Percentiles rank a stretch among this genome's conserved stretches.
Evolutionary conservation across 805 yeast species (phyloP).

Genomic region (Pichia nakasei): DNA sequence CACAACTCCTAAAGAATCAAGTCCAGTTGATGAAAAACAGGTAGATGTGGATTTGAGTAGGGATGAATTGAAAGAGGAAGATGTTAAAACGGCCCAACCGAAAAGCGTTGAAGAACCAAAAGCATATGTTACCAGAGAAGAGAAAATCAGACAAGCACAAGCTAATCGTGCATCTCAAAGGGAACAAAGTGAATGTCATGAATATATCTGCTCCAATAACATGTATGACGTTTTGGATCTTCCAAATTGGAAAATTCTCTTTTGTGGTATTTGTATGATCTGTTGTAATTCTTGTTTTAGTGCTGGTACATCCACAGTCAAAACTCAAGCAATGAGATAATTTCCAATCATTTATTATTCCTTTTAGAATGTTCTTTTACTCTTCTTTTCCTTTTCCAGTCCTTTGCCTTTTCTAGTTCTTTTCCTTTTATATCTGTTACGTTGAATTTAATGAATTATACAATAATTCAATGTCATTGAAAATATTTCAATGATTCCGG

Average conservation of each 20-base stretch:
- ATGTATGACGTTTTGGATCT: conserved; percentile 11
- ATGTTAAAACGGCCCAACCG: conserved; percentile 7
- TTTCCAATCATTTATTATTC: not conserved
- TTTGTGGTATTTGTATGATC: not conserved
- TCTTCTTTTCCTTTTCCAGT: too few species aligned
- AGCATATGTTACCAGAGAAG: conserved; percentile 5
- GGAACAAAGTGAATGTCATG: conserved; percentile 24
- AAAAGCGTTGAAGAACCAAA: conserved; percentile 4
- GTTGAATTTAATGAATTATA: not conserved
- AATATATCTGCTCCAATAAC: conserved; percentile 17
- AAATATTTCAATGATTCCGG: conserved; percentile 10
- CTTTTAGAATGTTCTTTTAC: too few species aligned
- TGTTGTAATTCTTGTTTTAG: conserved; percentile 7
- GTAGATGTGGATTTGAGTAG: not conserved
- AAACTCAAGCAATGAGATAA: conserved; percentile 1
- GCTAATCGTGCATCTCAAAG: conserved; percentile 16
- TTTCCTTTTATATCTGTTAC: too few species aligned
- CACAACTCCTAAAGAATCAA: not conserved
- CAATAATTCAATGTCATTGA: not conserved
- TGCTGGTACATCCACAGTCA: conserved; percentile 5
- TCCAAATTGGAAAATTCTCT: conserved; percentile 1
- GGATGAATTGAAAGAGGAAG: not conserved
- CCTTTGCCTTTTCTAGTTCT: too few species aligned
- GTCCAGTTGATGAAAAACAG: not conserved
- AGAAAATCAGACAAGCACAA: conserved; percentile 5